These are phyloP conservation scores for Porphyridium purpureum DNA, from an alignment of 23 red algal genomes.

Conservation along the genomic window DNA sequence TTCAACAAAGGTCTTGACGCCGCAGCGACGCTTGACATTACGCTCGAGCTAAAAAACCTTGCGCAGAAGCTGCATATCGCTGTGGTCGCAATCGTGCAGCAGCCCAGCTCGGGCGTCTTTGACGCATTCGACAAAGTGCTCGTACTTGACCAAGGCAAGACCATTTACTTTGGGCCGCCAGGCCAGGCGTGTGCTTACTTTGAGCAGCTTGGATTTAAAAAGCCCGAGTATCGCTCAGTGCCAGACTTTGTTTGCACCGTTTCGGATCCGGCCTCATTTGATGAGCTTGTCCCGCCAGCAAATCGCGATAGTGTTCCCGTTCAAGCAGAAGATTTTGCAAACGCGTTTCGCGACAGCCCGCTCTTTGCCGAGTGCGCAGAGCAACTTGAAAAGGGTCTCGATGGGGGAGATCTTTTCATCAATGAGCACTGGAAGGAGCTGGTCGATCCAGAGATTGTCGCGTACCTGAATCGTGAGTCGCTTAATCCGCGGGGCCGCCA, in stretches of 20 bases:
- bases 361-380: conserved; percentile 1
- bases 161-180: conserved; percentile 76
- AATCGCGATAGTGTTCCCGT: conserved; percentile 5
- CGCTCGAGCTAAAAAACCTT: conserved; percentile 28
- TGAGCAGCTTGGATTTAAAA: conserved; percentile 34
- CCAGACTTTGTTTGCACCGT: conserved; percentile 80
- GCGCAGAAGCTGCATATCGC: conserved; percentile 17
- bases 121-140: conserved; percentile 58
- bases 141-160: conserved; percentile 52
- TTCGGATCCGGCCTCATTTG: conserved; percentile 18
- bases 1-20: conserved; percentile 71
- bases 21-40: conserved; percentile 53
- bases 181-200: conserved; percentile 54
- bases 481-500: conserved; percentile 3
- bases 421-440: not conserved
- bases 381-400: conserved; percentile 4
- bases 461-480: not conserved
- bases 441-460: not conserved
- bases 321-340: conserved; percentile 12
- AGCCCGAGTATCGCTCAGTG: conserved; percentile 51
- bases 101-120: conserved; percentile 54
- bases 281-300: conserved; percentile 12
- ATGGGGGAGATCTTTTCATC: not conserved
- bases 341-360: conserved; percentile 7
- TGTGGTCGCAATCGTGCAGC: conserved; percentile 65